These are phyloP conservation scores for Ascochyta viciae-villosae DNA, from an alignment of 2,329 filamentous ascomycete species.

Conservation along the genomic window DNA sequence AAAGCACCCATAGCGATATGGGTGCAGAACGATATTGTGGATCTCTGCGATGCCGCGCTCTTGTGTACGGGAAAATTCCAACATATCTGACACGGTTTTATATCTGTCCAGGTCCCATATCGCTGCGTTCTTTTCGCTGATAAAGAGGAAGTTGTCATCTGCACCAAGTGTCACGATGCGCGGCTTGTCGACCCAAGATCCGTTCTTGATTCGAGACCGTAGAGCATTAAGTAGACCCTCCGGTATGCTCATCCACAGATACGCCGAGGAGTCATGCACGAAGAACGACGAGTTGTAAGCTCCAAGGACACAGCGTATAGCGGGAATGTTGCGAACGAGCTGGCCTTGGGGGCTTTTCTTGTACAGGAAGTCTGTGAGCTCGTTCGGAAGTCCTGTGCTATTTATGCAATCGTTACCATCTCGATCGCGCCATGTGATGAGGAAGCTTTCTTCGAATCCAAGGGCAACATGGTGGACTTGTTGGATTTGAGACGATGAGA, in stretches of 20 bases:
- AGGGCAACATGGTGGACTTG: conserved; percentile 41
- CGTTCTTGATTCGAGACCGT: conserved; percentile 37
- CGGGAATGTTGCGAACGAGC: conserved; percentile 30
- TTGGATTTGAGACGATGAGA: conserved; percentile 33
- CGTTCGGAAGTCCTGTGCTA: conserved; percentile 31
- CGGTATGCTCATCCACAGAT: conserved; percentile 45
- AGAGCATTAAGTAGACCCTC: conserved; percentile 30
- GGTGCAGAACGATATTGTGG: conserved; percentile 32
- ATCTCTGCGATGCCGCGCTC: conserved; percentile 29
- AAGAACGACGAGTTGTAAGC: conserved; percentile 46
- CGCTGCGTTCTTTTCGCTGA: conserved; percentile 39
- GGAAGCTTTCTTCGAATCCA: conserved; percentile 43
- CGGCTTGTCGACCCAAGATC: conserved; percentile 40
- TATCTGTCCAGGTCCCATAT: conserved; percentile 41
- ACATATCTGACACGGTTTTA: conserved; percentile 22
- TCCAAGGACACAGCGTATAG: conserved; percentile 39
- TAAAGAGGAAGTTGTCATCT: conserved; percentile 36
- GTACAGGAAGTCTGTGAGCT: conserved; percentile 37
- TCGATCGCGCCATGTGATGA: conserved; percentile 43
- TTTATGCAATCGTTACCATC: conserved; percentile 36
- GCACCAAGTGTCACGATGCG: conserved; percentile 43
- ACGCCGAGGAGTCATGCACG: conserved; percentile 35
- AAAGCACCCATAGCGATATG: conserved; percentile 43
- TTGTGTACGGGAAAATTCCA: conserved; percentile 30
- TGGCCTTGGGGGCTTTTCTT: conserved; percentile 20